phyloP scores from a whole-genome alignment of 805 yeast species.

The Alloascoidea africana region DNA sequence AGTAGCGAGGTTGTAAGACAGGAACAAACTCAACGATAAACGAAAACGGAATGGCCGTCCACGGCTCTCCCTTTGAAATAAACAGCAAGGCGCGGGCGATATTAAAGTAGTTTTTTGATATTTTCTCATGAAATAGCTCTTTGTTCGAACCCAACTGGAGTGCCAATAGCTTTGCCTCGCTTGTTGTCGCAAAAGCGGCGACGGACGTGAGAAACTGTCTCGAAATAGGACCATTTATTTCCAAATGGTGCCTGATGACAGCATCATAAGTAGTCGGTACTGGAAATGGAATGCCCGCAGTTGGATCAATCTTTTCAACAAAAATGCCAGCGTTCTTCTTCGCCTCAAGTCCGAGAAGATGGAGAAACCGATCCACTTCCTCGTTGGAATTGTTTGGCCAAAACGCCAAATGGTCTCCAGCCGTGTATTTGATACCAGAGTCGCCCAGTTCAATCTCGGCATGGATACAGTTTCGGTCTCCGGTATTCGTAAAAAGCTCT shows the following conservation, averaged over 20 bases:
- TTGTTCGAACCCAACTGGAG: conserved; percentile 49
- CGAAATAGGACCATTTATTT: conserved; percentile 85
- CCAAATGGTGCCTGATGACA: conserved; percentile 72
- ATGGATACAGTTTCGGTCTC: conserved; percentile 77
- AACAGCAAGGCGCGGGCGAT: conserved; percentile 57
- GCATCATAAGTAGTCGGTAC: conserved; percentile 76
- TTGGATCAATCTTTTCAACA: conserved; percentile 49
- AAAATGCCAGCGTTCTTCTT: conserved; percentile 42
- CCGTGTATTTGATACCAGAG: conserved; percentile 66
- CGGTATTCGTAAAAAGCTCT: conserved; percentile 53
- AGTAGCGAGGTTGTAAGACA: conserved; percentile 84
- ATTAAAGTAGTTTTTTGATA: conserved; percentile 47
- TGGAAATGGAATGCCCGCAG: conserved; percentile 27
- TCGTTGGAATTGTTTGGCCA: conserved; percentile 87
- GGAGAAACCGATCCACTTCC: conserved; percentile 50
- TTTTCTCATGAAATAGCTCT: conserved; percentile 45
- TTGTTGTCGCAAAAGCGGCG: conserved; percentile 70
- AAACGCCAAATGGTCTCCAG: conserved; percentile 92
- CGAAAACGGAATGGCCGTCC: conserved; percentile 72
- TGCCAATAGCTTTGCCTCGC: conserved; percentile 32
- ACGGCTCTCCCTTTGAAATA: conserved; percentile 48
- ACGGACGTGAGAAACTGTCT: conserved; percentile 68
- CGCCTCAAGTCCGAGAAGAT: conserved; percentile 41
- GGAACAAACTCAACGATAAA: conserved; percentile 71
- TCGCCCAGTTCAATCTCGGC: conserved; percentile 72